Percentiles rank a stretch among this genome's conserved stretches.
Conservation (phyloP, 2,329 filamentous ascomycete genomes). For the Botrytis deweyae region DNA sequence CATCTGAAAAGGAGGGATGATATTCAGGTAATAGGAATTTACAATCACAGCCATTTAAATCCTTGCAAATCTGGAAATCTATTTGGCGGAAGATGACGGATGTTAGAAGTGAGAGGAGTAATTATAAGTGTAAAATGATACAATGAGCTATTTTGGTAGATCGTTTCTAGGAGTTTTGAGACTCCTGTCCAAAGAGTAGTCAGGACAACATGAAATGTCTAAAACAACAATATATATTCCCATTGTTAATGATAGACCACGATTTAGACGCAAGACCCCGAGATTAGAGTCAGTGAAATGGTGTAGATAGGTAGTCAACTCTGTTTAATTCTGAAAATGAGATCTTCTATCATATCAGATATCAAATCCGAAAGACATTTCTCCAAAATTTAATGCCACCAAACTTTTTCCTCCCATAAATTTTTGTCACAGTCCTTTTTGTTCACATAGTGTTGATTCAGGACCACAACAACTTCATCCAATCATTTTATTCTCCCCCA, state of each 20-base stretch:
- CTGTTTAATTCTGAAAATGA: background rate
- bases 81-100: background rate
- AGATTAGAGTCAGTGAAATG: background rate
- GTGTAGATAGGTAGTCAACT: rapidly evolving
- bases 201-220: background rate
- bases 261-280: background rate
- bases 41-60: background rate
- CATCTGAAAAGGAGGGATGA: background rate
- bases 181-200: background rate
- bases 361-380: background rate
- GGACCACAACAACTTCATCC: background rate
- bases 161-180: background rate
- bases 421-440: background rate
- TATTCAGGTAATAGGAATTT: too few species aligned
- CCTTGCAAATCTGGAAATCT: background rate
- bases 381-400: background rate
- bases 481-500: background rate
- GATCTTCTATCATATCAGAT: too few species aligned
- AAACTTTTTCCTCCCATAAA: background rate
- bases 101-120: background rate
- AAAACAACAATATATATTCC: background rate
- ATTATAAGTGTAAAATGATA: rapidly evolving
- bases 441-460: background rate
- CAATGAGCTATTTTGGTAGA: background rate
- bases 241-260: background rate